Percentiles rank a stretch among this genome's conserved stretches.
Evolutionary conservation across 129 eudicot genomes (phyloP).

Genomic region (Flaveria linearis): DNA sequence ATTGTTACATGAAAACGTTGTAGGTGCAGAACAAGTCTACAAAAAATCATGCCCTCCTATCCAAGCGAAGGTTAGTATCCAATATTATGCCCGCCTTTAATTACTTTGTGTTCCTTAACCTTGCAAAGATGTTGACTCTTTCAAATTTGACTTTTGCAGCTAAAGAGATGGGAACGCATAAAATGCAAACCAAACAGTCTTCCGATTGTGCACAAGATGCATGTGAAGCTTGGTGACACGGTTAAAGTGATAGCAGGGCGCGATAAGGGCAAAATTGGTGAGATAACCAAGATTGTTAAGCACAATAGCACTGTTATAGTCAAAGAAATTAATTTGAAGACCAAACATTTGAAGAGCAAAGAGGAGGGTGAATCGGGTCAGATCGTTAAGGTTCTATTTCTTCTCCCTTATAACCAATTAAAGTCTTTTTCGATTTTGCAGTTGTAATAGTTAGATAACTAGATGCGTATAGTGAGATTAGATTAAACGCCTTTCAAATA

Average conservation of each 20-base stretch:
- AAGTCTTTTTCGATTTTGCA: background rate
- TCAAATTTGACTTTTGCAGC: slow-evolving; percentile 44
- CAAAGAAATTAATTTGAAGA: slow-evolving; percentile 80
- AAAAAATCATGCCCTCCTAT: slow-evolving; percentile 47
- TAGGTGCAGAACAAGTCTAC: slow-evolving; percentile 57
- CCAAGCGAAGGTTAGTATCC: slow-evolving; percentile 61
- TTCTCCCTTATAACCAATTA: slow-evolving; percentile 6
- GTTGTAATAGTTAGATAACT: background rate
- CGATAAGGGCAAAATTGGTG: slow-evolving; percentile 89
- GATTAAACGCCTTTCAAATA: background rate
- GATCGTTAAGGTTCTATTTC: slow-evolving; percentile 63
- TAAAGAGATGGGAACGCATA: slow-evolving; percentile 91
- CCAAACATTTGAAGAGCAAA: slow-evolving; percentile 90
- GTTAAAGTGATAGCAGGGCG: slow-evolving; percentile 93
- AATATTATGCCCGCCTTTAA: background rate
- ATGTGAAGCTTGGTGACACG: slow-evolving; percentile 90
- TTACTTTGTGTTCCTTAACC: background rate
- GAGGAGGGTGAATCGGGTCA: slow-evolving; percentile 84
- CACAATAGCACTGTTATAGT: slow-evolving; percentile 76
- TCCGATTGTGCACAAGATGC: slow-evolving; percentile 87
- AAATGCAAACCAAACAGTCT: slow-evolving; percentile 97
- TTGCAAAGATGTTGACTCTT: slow-evolving; percentile 15
- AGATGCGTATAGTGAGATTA: background rate
- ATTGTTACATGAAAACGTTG: slow-evolving; percentile 14
- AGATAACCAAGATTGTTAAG: slow-evolving; percentile 63